Base-by-base conservation (phyloP, 2,329 filamentous ascomycete species). In the Fulvia fulva region DNA sequence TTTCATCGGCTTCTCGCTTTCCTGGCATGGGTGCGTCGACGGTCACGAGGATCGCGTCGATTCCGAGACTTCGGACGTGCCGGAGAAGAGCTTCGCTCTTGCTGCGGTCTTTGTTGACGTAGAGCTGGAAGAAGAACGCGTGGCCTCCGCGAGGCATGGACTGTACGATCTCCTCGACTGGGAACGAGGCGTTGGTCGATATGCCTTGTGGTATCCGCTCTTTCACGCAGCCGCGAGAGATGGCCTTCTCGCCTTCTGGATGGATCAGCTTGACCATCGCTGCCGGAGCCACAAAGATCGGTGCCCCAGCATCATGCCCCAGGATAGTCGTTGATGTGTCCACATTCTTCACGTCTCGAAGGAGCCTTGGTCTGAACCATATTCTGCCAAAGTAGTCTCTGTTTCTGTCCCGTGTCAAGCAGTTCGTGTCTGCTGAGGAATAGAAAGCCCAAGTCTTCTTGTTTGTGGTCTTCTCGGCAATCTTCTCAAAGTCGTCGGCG, bases 41-140 rank as follows among this genome's bases (percentile, higher is more conserved):
- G 0, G 84, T 87, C 3, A 87, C 73, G 58, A 86, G 81, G 12
- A 87, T 73, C 5, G 78, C 82, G 56, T 78, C 77, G 12, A 81
- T 76, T 0, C 81, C 80, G 1, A 77, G 68, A 30, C 71, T 69
- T 6, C 76, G 74, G 0, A 82, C 80, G 21, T 77, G 70, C 11
- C 66, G 70, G 1, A 87, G 69, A 1, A 86, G 70, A 1, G 72
- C 72, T 60, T 80, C 79, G 16, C 81, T 81, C 57, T 82, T 80
- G 8, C 68, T 56, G 0, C 82, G 75, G 60, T 84, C 75, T 64
- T 80, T 81, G 70, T 86, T 80, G 52, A 86, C 81, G 64, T 87
- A 87, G 5, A 87, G 75, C 68, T 87, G 84, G 66, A 85, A 85
- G 74, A 85, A 83, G 55, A 80, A 71, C 6, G 71, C 70, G 53